Evolutionary conservation across 352 stramenopile species (phyloP).

Genomic region (Phytophthora pisi): DNA sequence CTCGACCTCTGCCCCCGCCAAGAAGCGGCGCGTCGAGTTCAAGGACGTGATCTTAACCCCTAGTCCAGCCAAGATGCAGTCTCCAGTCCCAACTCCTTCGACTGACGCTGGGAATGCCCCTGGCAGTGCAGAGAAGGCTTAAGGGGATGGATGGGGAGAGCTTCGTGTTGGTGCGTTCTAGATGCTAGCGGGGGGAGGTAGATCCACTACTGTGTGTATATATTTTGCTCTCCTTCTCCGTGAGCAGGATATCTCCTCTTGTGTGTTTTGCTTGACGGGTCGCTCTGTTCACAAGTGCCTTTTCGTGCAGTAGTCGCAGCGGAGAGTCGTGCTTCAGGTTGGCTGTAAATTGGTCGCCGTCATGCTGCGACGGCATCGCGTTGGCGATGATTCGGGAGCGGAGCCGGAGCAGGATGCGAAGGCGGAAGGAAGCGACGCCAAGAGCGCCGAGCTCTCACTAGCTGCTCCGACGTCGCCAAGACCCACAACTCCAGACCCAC

Average conservation of each 20-base stretch:
- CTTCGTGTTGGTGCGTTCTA: constrained; percentile 16
- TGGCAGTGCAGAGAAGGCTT: constrained; percentile 14
- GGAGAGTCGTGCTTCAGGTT: constrained; percentile 16
- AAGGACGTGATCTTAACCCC: constrained; percentile 18
- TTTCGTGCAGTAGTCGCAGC: constrained; percentile 9
- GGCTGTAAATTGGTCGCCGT: neutral
- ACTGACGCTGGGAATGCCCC: constrained; percentile 1
- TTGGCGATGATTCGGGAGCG: constrained; percentile 22
- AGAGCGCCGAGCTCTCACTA: constrained; percentile 40
- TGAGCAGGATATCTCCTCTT: neutral
- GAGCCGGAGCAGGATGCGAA: constrained; percentile 26
- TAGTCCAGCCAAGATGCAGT: constrained; percentile 32
- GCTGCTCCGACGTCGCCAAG: constrained; percentile 21
- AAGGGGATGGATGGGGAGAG: neutral
- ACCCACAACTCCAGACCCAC: constrained; percentile 4
- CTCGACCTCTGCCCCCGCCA: neutral
- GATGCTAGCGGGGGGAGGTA: constrained; percentile 5
- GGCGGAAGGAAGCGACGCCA: constrained; percentile 19
- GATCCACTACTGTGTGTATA: constrained; percentile 15
- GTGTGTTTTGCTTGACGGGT: neutral
- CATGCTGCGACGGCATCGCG: constrained; percentile 47
- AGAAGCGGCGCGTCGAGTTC: constrained; percentile 50
- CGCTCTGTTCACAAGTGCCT: constrained; percentile 15
- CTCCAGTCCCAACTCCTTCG: constrained; percentile 1
- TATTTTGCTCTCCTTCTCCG: constrained; percentile 4